Percentiles rank a stretch among this genome's conserved stretches.
These are phyloP conservation scores for Lotmaria passim DNA, from an alignment of 208 protist species.

Conservation along the genomic window DNA sequence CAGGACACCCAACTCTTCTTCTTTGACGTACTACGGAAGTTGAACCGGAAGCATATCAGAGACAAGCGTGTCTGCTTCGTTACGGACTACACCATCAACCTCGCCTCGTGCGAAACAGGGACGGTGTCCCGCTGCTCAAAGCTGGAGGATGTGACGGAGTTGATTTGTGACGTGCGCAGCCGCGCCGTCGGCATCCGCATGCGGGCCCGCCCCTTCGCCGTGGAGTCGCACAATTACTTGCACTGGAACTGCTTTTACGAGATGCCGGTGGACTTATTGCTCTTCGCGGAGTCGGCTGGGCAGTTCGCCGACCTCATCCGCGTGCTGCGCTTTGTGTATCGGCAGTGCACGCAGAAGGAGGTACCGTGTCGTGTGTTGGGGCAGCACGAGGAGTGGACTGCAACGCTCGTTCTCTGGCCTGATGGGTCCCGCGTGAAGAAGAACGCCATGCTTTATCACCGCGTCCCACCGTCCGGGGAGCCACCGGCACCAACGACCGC, in stretches of 20 bases:
- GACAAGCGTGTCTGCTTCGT: conserved; percentile 46
- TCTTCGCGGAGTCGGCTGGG: conserved; percentile 17
- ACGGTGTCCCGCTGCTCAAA: conserved; percentile 39
- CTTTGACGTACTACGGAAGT: conserved; percentile 27
- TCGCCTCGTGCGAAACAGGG: conserved; percentile 21
- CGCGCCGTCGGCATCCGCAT: conserved; percentile 42
- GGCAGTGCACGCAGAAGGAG: conserved; percentile 12
- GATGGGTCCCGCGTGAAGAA: conserved; percentile 48
- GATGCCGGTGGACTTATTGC: conserved; percentile 54
- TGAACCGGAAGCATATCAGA: conserved; percentile 14
- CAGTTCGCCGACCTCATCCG: conserved; percentile 20
- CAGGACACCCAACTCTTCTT: conserved; percentile 35
- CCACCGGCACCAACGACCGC: not conserved
- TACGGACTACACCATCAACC: conserved; percentile 45
- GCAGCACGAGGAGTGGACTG: conserved; percentile 21
- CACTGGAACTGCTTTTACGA: conserved; percentile 34
- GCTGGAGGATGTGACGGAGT: conserved; percentile 43
- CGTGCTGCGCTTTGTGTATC: conserved; percentile 21
- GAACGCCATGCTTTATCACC: conserved; percentile 25
- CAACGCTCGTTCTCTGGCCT: conserved; percentile 34
- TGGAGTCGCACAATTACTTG: conserved; percentile 1
- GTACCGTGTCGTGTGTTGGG: conserved; percentile 26
- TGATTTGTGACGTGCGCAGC: conserved; percentile 25
- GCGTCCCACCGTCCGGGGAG: conserved; percentile 1
- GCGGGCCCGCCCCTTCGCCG: conserved; percentile 33